Evolutionary conservation across 1,284 basidiomycete genomes (phyloP).

Genomic region (Boletus sp.): DNA sequence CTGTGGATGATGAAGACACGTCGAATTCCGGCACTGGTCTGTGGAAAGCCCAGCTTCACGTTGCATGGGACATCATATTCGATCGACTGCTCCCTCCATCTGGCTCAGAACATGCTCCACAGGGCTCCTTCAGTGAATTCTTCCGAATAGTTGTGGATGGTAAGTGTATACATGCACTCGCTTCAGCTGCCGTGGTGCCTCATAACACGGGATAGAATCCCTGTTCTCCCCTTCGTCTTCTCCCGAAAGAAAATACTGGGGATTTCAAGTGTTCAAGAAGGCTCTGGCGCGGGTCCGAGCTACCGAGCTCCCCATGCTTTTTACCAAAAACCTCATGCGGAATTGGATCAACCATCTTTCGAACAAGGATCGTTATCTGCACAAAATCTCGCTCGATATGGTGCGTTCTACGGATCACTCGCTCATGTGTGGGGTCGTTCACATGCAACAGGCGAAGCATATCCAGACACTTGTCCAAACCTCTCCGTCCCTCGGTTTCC

Average conservation of each 20-base stretch:
- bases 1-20: conserved; percentile 50
- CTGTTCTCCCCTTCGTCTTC: conserved; percentile 84
- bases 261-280: conserved; percentile 88
- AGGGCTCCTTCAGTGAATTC: conserved; percentile 83
- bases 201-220: conserved; percentile 56
- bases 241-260: conserved; percentile 90
- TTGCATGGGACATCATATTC: conserved; percentile 85
- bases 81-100: conserved; percentile 64
- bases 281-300: conserved; percentile 68
- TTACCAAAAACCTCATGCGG: conserved; percentile 95
- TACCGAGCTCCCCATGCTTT: conserved; percentile 77
- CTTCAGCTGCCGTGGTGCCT: conserved; percentile 2
- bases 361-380: conserved; percentile 81
- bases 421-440: conserved; percentile 1
- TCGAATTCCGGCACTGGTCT: conserved; percentile 49
- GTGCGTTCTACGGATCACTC: conserved; percentile 40
- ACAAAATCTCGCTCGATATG: conserved; percentile 82
- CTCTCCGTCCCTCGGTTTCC: conserved; percentile 80
- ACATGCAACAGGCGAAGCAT: conserved; percentile 54
- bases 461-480: conserved; percentile 74
- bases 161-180: conserved; percentile 33
- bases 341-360: conserved; percentile 96
- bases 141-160: conserved; percentile 90
- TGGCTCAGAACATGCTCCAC: conserved; percentile 36
- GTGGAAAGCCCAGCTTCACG: conserved; percentile 92